Percentiles rank a stretch among this genome's conserved stretches.
phyloP scores from a whole-genome alignment of 2,329 filamentous ascomycete genomes.

The Colletotrichum sp. region DNA sequence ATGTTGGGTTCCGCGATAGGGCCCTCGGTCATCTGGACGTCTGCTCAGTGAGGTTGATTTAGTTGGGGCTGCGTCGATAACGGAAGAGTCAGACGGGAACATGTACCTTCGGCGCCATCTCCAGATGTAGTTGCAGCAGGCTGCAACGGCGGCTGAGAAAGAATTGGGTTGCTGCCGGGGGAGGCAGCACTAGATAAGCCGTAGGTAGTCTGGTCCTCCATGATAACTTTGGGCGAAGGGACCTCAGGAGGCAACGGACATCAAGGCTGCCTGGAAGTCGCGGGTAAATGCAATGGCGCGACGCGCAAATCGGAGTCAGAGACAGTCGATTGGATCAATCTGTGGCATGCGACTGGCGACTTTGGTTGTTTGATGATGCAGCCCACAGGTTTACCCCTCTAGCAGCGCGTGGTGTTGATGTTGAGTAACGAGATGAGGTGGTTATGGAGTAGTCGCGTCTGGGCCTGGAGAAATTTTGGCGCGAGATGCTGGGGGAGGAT shows the following conservation, averaged over 20 bases:
- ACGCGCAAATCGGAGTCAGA: conserved; percentile 6
- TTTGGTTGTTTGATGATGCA: conserved; percentile 9
- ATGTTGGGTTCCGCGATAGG: conserved; percentile 51
- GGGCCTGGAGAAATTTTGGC: conserved; percentile 43
- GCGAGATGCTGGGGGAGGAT: conserved; percentile 27
- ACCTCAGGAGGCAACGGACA: conserved; percentile 21
- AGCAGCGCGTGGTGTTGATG: conserved; percentile 15
- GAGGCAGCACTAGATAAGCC: conserved; percentile 64
- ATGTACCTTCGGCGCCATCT: conserved; percentile 11
- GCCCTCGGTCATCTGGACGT: conserved; percentile 68
- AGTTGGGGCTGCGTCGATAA: not conserved
- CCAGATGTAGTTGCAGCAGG: not conserved
- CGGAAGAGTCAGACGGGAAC: conserved; percentile 8
- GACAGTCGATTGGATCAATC: not conserved
- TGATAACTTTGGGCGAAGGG: conserved; percentile 36
- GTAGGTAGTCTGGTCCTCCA: conserved; percentile 65
- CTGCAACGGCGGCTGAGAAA: conserved; percentile 60
- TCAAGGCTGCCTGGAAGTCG: not conserved
- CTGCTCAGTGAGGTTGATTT: conserved; percentile 36
- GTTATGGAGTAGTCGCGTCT: conserved; percentile 28
- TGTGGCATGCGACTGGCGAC: not conserved
- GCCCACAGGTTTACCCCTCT: conserved; percentile 3
- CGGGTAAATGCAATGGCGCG: conserved; percentile 2
- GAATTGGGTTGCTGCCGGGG: conserved; percentile 60
- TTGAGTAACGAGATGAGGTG: not conserved